Conservation (phyloP, 1,284 basidiomycete genomes). For the Pulveroboletus sp. region DNA sequence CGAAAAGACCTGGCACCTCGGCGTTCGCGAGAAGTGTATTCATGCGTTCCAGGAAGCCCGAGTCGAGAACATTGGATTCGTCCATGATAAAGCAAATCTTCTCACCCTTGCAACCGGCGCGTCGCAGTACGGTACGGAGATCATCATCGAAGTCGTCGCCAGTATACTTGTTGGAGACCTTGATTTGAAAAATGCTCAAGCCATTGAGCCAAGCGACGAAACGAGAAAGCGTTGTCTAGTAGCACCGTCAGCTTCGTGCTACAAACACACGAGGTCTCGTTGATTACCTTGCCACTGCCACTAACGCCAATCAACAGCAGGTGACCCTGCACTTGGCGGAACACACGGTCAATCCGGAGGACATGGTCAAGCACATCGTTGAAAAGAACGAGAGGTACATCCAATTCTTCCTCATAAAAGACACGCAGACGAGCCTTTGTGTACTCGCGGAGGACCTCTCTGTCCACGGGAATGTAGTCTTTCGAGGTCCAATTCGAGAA, state of each 20-base stretch:
- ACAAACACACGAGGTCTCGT: not conserved
- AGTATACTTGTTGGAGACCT: conserved; percentile 98
- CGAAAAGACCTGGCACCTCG: conserved; percentile 98
- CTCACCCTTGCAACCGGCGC: conserved; percentile 96
- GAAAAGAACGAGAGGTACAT: conserved; percentile 97
- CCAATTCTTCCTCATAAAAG: conserved; percentile 97
- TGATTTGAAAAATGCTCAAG: conserved; percentile 97
- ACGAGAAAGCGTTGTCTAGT: conserved; percentile 91
- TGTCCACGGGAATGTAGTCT: conserved; percentile 92
- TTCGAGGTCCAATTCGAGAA: conserved; percentile 99
- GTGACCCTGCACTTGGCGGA: conserved; percentile 97
- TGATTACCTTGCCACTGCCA: conserved; percentile 90
- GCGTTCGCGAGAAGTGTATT: conserved; percentile 98
- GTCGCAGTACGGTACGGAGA: conserved; percentile 87
- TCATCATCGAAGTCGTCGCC: conserved; percentile 99
- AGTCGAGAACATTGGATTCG: conserved; percentile 98
- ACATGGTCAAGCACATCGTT: conserved; percentile 99
- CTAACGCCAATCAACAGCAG: conserved; percentile 95
- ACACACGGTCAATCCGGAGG: conserved; percentile 96
- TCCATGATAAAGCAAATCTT: conserved; percentile 99
- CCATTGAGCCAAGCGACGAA: conserved; percentile 99
- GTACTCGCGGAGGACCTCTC: conserved; percentile 92
- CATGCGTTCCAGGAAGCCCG: conserved; percentile 98
- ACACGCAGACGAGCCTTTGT: conserved; percentile 94
- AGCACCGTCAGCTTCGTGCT: conserved; percentile 16